These are phyloP conservation scores for Ensete glaucum DNA, from an alignment of 176 grass and related monocot genomes.

Conservation along the genomic window DNA sequence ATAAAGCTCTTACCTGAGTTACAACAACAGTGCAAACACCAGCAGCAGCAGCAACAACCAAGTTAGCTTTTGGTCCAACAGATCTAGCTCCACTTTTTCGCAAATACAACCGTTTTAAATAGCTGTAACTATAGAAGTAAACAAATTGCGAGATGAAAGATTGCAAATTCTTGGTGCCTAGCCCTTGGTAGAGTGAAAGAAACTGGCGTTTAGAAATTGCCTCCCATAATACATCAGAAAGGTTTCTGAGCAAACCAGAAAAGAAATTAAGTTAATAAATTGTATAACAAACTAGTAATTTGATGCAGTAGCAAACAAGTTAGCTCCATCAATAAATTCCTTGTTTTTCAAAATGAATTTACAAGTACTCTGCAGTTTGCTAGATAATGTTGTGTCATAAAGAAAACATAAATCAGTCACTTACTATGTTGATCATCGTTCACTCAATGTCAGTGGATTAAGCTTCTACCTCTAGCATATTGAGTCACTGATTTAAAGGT, in stretches of 20 bases:
- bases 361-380: too few relatives aligned
- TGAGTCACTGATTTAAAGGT: too few relatives aligned
- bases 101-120: slow-evolving; percentile 82
- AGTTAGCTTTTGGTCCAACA: slow-evolving; percentile 75
- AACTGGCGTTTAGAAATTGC: slow-evolving; percentile 58
- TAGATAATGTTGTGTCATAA: too few relatives aligned
- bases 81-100: slow-evolving; percentile 69
- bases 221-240: slow-evolving; percentile 93
- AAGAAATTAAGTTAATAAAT: background rate
- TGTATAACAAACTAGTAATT: background rate
- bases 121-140: slow-evolving; percentile 96
- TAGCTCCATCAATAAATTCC: too few relatives aligned
- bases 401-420: too few relatives aligned
- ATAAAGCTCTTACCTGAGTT: slow-evolving; percentile 44
- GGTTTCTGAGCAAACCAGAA: slow-evolving; percentile 42
- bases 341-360: too few relatives aligned
- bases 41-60: slow-evolving; percentile 73
- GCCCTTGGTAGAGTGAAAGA: slow-evolving; percentile 84
- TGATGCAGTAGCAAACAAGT: background rate
- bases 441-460: too few relatives aligned
- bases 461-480: too few relatives aligned
- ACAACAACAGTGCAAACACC: slow-evolving; percentile 76
- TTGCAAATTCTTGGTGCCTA: slow-evolving; percentile 87
- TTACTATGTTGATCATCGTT: too few relatives aligned
- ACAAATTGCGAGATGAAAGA: slow-evolving; percentile 85